Evolutionary conservation across 2,329 filamentous ascomycete genomes (phyloP).

Genomic region (Diplocarpon rosae): DNA sequence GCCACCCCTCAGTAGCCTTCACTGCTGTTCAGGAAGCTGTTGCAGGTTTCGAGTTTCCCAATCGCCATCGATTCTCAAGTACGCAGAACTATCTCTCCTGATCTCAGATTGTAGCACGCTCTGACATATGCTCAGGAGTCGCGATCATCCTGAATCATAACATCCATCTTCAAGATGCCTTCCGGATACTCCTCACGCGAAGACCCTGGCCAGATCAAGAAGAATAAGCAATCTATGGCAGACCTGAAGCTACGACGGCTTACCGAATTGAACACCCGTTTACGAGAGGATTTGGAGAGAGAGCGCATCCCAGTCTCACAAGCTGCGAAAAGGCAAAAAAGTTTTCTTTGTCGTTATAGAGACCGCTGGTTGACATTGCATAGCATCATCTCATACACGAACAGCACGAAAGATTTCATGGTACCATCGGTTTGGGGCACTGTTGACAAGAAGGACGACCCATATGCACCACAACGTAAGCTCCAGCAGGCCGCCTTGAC

Average conservation of each 20-base stretch:
- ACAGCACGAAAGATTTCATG: conserved; percentile 97
- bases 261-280: conserved; percentile 90
- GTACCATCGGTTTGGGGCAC: conserved; percentile 89
- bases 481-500: neutral
- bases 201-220: conserved; percentile 61
- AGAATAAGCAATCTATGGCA: conserved; percentile 99
- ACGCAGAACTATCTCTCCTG: neutral
- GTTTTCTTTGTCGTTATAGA: neutral
- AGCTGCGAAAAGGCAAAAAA: conserved; percentile 50
- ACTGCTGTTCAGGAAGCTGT: conserved; percentile 4
- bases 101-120: conserved; percentile 2
- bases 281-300: conserved; percentile 91
- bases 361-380: neutral
- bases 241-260: conserved; percentile 93
- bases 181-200: conserved; percentile 58
- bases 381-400: conserved; percentile 96
- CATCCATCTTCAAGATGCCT: conserved; percentile 34
- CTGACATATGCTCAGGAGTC: conserved; percentile 9
- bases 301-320: conserved; percentile 93
- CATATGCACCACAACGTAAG: conserved; percentile 78
- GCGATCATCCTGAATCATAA: conserved; percentile 7
- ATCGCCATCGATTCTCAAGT: neutral
- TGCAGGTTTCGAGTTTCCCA: conserved; percentile 3
- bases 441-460: conserved; percentile 90
- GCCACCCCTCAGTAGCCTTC: neutral